Base-by-base conservation (phyloP, 2,329 filamentous ascomycete species). In the Fusarium illudens region DNA sequence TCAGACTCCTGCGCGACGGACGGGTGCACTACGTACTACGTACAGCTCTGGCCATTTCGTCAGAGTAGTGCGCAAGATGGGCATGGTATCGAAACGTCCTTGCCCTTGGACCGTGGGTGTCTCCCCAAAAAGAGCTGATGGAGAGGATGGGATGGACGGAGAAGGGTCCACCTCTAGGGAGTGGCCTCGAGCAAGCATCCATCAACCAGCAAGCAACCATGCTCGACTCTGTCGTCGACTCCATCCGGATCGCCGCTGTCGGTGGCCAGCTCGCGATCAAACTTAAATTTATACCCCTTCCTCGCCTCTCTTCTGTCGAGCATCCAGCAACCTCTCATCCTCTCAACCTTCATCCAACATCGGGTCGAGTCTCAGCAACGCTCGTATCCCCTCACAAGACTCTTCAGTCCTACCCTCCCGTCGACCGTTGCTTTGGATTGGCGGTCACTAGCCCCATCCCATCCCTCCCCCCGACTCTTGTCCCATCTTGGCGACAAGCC, bases 231-330 rank as follows among this genome's bases (percentile, higher is more conserved):
- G n/a, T 42, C 42, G 25, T 58, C 60, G 54, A 64, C 59, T 63
- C 62, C 61, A 58, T 65, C 53, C 29, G 48, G 64, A 72, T 72
- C 62, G 58, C 57, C 69, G 60, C 60, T 33, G 51, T 54, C 63
- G 49, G 62, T 70, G 59, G 62, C 58, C 62, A 48, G 49, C 66
- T 58, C 55, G 58, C 39, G 55, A 44, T 52, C 51, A 58, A 58
- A 70, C 59, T 62, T 72, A 65, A 66, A 71, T 72, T 72, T 69
- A 73, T 73, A 73, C 60, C 64, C 56, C 56, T 33, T 72, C 69
- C 46, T 72, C 67, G 57, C 65, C 65, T 64, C 65, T 60, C 12
- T 15, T 42, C 32, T 36, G 15, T 57, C 46, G 20, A 34, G 36
- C 32, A 36, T 33, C 25, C 55, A 50, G 58, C 58, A 53, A 42